These are phyloP conservation scores for Trametes elegans DNA, from an alignment of 768 basidiomycete genomes.

Conservation along the genomic window DNA sequence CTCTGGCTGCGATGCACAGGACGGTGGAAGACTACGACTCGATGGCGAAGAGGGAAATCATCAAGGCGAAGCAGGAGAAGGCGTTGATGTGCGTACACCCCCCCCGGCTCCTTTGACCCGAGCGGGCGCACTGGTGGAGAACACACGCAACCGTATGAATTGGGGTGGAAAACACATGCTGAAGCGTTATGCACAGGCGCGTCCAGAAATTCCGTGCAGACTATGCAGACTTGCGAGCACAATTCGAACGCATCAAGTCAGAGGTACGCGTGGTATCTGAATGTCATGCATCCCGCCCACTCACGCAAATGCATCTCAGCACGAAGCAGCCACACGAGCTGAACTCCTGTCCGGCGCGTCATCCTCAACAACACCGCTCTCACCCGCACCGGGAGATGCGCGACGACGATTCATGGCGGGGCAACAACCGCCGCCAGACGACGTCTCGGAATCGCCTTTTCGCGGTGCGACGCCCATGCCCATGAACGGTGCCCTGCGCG, in stretches of 20 bases:
- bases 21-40: conserved; percentile 97
- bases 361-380: conserved; percentile 34
- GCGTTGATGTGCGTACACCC: conserved; percentile 81
- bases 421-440: conserved; percentile 31
- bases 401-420: conserved; percentile 59
- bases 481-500: conserved; percentile 52
- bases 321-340: conserved; percentile 54
- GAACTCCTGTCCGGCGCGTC: conserved; percentile 58
- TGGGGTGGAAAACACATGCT: not conserved
- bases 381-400: conserved; percentile 53
- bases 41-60: conserved; percentile 95
- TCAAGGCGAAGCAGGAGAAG: conserved; percentile 95
- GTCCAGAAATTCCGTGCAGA: conserved; percentile 90
- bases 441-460: conserved; percentile 84
- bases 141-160: not conserved
- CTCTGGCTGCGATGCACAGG: conserved; percentile 88
- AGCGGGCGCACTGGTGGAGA: too few relatives aligned
- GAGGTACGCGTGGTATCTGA: conserved; percentile 38
- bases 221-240: conserved; percentile 74
- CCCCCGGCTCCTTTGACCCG: too few relatives aligned
- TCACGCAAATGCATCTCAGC: conserved; percentile 38
- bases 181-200: conserved; percentile 51
- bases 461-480: conserved; percentile 53
- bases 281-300: conserved; percentile 16
- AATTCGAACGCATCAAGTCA: conserved; percentile 78